Evolutionary conservation across 2,329 filamentous ascomycete species (phyloP).

Genomic region (Fusarium brachygibbosum): DNA sequence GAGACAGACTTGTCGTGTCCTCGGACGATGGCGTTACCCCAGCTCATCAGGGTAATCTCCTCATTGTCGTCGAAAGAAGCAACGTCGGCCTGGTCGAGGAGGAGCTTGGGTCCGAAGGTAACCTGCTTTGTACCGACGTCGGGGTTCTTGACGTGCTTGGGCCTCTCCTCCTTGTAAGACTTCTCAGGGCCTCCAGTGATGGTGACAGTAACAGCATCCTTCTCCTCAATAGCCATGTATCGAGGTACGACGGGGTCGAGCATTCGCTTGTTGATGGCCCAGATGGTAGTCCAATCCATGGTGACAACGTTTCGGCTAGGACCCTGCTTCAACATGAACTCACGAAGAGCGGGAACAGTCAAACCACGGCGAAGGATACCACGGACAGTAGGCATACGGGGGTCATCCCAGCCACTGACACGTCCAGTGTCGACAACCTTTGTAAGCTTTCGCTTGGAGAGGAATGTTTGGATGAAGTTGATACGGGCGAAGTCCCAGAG

Average conservation of each 20-base stretch:
- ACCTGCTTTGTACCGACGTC: slow-evolving; percentile 89
- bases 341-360: slow-evolving; percentile 81
- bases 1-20: slow-evolving; percentile 68
- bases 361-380: slow-evolving; percentile 83
- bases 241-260: slow-evolving; percentile 83
- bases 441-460: slow-evolving; percentile 88
- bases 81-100: slow-evolving; percentile 90
- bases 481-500: slow-evolving; percentile 89
- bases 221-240: slow-evolving; percentile 78
- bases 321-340: slow-evolving; percentile 88
- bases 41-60: slow-evolving; percentile 96
- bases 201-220: slow-evolving; percentile 78
- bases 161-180: slow-evolving; percentile 78
- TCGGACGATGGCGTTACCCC: slow-evolving; percentile 89
- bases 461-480: slow-evolving; percentile 85
- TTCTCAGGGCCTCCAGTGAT: slow-evolving; percentile 75
- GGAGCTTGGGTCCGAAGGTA: slow-evolving; percentile 78
- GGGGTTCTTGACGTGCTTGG: slow-evolving; percentile 90
- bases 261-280: slow-evolving; percentile 82
- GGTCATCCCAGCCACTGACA: slow-evolving; percentile 89
- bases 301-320: slow-evolving; percentile 86
- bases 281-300: slow-evolving; percentile 85
- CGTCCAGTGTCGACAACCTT: slow-evolving; percentile 82
- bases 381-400: slow-evolving; percentile 86
- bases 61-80: slow-evolving; percentile 85